A percentile compares a stretch with the other conserved stretches of the same genome.
phyloP scores from a whole-genome alignment of 345 rosid genomes.

The Sisymbrium irio region DNA sequence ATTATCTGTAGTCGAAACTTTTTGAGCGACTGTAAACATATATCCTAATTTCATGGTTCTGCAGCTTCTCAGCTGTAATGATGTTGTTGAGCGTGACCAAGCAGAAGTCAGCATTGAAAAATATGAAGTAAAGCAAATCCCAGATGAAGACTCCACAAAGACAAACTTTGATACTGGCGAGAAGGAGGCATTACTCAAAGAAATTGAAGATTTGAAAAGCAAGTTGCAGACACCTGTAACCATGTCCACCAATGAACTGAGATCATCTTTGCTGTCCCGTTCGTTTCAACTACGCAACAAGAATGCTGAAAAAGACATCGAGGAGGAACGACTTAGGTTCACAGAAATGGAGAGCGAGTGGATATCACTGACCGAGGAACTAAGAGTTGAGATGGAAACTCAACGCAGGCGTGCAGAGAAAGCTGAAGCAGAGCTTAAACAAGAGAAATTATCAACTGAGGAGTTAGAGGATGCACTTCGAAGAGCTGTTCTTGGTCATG shows the following conservation, averaged over 20 bases:
- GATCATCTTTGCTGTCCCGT: slow-evolving; percentile 68
- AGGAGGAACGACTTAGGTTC: slow-evolving; percentile 77
- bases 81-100: slow-evolving; percentile 25
- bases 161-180: slow-evolving; percentile 45
- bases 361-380: slow-evolving; percentile 87
- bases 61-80: slow-evolving; percentile 29
- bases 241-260: slow-evolving; percentile 60
- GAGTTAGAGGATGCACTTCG: slow-evolving; percentile 88
- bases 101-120: slow-evolving; percentile 1
- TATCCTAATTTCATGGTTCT: slow-evolving; percentile 9
- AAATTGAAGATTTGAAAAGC: slow-evolving; percentile 64
- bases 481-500: slow-evolving; percentile 89
- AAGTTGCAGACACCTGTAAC: slow-evolving; percentile 53
- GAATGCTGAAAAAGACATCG: slow-evolving; percentile 54
- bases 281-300: slow-evolving; percentile 56
- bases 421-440: slow-evolving; percentile 60
- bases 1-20: slow-evolving; percentile 2
- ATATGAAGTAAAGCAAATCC: slow-evolving; percentile 32
- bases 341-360: slow-evolving; percentile 98
- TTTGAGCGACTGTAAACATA: neutral
- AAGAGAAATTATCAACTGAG: slow-evolving; percentile 63
- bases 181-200: slow-evolving; percentile 80
- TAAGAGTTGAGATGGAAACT: slow-evolving; percentile 78
- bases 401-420: slow-evolving; percentile 72
- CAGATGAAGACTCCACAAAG: slow-evolving; percentile 40